Evolutionary conservation across 352 stramenopile species (phyloP), one percentile per base, ranked within the genome.

Genomic region (Phytophthora syringae): DNA sequence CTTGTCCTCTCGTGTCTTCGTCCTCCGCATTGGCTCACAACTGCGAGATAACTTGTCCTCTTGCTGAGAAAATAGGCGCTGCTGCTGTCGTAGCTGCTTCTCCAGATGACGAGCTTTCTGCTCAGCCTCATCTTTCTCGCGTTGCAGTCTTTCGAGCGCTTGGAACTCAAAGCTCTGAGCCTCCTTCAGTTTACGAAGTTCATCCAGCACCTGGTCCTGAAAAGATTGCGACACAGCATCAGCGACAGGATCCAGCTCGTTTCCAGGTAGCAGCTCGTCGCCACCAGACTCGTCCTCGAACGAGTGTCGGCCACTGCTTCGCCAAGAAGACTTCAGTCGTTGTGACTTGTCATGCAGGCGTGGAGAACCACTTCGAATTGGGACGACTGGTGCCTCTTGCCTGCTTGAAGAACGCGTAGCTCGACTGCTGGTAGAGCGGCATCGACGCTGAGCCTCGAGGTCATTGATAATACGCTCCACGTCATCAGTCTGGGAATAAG

Each of bases 131-230:
- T 57, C 42, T 49, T 65, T 60, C 52, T 70, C 65, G 1, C 37
- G 45, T 22, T 52, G 18, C 24, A 60, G 21, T 45, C 55, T 62
- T 24, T 72, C 62, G 1, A 73, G 36, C 34, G 57, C 44, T 28
- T 68, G 44, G 18, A 70, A 74, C 15, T 68, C 53, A 6, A 54
- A 20, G 10, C 52, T 20, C 10, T 68, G 52, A 45, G 85, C 73
- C 43, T 85, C 34, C 45, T 85, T 88, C 13, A 88, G 70, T 25
- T 75, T 74, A n/a, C 77, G 75, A 6, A 90, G 60, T 43, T 90
- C 77, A 2, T 65, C 32, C 2, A 90, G 36, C 10, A 90, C 70
- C 52, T 82, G 67, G 0, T 72, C 47, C 59, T 88, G 72, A 40
- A 90, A 90, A 16, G 69, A 70, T 15, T 64, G 59, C 0, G 68